Base-by-base conservation (phyloP, 2,329 filamentous ascomycete species). In the Beauveria scarabaeidicola region DNA sequence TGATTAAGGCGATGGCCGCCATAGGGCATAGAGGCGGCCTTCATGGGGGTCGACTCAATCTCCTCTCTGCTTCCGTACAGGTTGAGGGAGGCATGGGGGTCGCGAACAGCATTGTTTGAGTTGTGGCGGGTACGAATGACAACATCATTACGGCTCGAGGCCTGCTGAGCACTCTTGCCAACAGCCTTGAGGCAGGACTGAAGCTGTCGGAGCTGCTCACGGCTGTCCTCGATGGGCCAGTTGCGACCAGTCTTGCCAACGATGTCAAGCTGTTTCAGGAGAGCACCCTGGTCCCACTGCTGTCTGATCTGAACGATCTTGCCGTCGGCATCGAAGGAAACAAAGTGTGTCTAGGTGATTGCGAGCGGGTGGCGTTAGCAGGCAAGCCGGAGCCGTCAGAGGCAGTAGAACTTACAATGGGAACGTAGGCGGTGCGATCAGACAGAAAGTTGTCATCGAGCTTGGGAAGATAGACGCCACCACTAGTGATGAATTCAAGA, bases 391-490 rank as follows among this genome's bases (percentile, higher is more conserved):
- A 38, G 23, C 6, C 40, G 38, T 9, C 7, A 11, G 23, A 3
- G 29, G 2, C 5, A n/a, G 19, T n/a, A 27, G 7, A 13, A 51
- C 88, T 71, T 80, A 97, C 92, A 76, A 96, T 85, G 52, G 90
- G 84, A 65, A 97, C 81, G 55, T 84, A 85, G 63, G 91, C 91
- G 59, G 83, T 83, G 68, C 87, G 87, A 74, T 96, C 91, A 60
- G 89, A 79, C 61, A 99, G 77, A 73, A 97, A 96, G 77, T 97
- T 97, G 78, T 97, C 91, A 69, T 97, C 93, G 52, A 99, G 79
- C 52, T 86, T 86, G 5, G 93, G 93, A 59, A 97, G 82, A 76
- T 94, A 97, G 64, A 87, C 82, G 64, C 91, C 93, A 65, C 93
- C 94, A 64, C 88, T 86, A 63, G 81, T 85, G 60, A 86, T 72